Conservation (phyloP, 345 rosid genomes). For the Citrus medica region DNA sequence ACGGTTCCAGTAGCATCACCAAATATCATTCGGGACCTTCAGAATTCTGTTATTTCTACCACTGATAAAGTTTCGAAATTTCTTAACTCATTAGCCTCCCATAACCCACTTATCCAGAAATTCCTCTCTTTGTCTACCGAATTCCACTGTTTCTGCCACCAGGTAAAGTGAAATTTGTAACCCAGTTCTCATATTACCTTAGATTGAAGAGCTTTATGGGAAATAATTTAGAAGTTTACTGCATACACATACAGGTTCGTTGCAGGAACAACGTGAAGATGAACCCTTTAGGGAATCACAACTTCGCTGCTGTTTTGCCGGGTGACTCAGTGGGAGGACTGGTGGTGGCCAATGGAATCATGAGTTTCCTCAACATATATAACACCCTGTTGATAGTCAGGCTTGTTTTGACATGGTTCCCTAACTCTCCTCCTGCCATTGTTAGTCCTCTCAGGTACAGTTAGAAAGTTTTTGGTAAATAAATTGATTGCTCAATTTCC, state of each 20-base stretch:
- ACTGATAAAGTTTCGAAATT: constrained; percentile 36
- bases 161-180: neutral
- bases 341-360: constrained; percentile 81
- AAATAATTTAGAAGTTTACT: neutral
- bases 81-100: constrained; percentile 40
- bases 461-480: neutral
- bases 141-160: constrained; percentile 22
- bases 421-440: constrained; percentile 90
- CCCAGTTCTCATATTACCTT: neutral
- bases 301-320: constrained; percentile 83
- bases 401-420: constrained; percentile 97
- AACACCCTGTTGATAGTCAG: constrained; percentile 73
- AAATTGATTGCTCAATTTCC: neutral
- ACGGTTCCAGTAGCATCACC: constrained; percentile 28
- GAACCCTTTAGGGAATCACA: constrained; percentile 43
- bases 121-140: constrained; percentile 41
- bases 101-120: constrained; percentile 46
- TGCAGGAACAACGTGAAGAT: constrained; percentile 32
- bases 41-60: constrained; percentile 37
- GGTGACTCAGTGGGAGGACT: constrained; percentile 87
- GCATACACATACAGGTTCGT: constrained; percentile 34
- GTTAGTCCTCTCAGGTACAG: constrained; percentile 84
- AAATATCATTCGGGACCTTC: constrained; percentile 38
- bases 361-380: constrained; percentile 77
- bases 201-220: neutral